Conservation (phyloP, 75 land plant species). For the Larix kaempferi region DNA sequence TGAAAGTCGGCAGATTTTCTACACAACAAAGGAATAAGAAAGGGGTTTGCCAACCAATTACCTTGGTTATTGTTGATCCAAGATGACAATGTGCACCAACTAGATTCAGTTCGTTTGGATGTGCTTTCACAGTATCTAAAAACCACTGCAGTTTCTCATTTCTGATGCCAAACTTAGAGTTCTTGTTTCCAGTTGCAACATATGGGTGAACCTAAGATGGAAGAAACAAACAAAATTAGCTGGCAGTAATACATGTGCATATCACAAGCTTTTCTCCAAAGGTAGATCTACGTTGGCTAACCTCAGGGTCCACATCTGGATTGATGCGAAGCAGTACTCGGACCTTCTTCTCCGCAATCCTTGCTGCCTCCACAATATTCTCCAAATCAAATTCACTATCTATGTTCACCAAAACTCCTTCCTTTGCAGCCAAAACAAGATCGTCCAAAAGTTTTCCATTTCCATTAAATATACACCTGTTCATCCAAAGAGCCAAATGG, state of each 20-base stretch:
- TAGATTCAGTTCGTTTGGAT: slow-evolving; percentile 73
- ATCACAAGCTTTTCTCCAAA: neutral
- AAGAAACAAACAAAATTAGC: neutral
- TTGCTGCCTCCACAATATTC: slow-evolving; percentile 72
- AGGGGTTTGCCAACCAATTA: slow-evolving; percentile 5
- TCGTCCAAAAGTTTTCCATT: slow-evolving; percentile 91
- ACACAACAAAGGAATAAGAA: neutral
- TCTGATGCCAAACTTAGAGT: slow-evolving; percentile 94
- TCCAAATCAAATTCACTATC: slow-evolving; percentile 96
- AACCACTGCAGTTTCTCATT: slow-evolving; percentile 95
- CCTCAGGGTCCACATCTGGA: slow-evolving; percentile 98
- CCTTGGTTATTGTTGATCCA: slow-evolving; percentile 97
- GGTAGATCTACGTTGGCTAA: slow-evolving; percentile 7
- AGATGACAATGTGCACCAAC: slow-evolving; percentile 97
- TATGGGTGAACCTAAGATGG: slow-evolving; percentile 82
- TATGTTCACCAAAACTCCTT: slow-evolving; percentile 80
- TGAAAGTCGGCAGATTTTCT: neutral
- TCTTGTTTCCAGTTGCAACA: slow-evolving; percentile 98
- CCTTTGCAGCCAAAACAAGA: slow-evolving; percentile 78
- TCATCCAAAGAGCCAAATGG: neutral
- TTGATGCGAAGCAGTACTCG: slow-evolving; percentile 86
- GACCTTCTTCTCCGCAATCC: slow-evolving; percentile 66
- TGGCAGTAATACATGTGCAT: neutral
- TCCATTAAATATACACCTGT: slow-evolving; percentile 94
- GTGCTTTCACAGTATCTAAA: slow-evolving; percentile 72